These are phyloP conservation scores for Raffaelea ambrosiae DNA, from an alignment of 2,329 filamentous ascomycete genomes.

Conservation along the genomic window DNA sequence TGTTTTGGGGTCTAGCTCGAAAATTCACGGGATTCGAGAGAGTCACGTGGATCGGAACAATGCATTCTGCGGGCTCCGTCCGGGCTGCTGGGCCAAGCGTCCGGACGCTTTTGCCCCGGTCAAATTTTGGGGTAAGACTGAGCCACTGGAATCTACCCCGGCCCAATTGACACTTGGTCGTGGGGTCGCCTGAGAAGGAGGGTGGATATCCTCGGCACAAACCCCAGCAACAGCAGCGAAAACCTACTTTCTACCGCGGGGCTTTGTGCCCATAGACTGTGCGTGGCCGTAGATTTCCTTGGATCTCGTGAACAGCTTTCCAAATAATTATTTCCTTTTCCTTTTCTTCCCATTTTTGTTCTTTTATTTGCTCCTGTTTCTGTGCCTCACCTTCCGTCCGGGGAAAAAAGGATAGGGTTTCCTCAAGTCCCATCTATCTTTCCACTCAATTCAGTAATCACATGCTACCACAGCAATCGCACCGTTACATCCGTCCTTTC, in stretches of 20 bases:
- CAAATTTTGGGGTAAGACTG: background rate
- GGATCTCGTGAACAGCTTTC: background rate
- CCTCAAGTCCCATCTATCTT: background rate
- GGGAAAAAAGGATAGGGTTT: no score
- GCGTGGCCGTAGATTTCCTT: background rate
- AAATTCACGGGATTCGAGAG: no score
- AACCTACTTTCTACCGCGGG: constrained; percentile 9
- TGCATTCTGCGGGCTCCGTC: no score
- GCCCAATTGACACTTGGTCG: background rate
- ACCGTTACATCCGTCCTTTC: background rate
- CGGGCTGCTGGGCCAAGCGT: no score
- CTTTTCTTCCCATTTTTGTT: background rate
- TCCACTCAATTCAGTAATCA: background rate
- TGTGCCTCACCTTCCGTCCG: background rate
- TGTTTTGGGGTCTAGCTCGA: no score
- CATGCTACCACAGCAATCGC: no score
- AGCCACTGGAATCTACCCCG: constrained; percentile 2
- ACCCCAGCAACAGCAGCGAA: background rate
- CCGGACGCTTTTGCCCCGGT: background rate
- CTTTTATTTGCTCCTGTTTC: background rate
- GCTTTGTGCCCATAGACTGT: background rate
- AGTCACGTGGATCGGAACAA: no score
- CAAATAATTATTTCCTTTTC: background rate
- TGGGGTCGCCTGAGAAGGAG: background rate
- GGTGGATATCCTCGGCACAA: constrained; percentile 22